phyloP scores from a whole-genome alignment of 1,284 basidiomycete genomes.

The Cutaneotrichosporon sp. region DNA sequence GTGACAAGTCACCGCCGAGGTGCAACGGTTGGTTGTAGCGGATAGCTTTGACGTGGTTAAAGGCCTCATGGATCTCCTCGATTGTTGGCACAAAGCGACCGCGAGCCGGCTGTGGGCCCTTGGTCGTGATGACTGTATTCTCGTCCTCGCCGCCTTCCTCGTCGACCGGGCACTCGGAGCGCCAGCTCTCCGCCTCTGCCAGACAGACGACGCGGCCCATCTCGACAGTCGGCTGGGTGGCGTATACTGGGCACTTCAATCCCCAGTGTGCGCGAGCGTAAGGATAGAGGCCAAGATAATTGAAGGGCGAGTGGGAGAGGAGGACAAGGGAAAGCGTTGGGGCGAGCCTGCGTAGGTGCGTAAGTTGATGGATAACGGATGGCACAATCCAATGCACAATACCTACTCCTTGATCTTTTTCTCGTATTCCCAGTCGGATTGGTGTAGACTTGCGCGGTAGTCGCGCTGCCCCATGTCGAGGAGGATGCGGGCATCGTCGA shows the following conservation, averaged over 20 bases:
- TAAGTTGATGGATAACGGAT: no score
- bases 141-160: constrained; percentile 17
- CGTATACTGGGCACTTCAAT: constrained; percentile 87
- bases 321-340: constrained; percentile 55
- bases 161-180: constrained; percentile 63
- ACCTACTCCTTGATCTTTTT: constrained; percentile 48
- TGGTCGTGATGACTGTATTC: constrained; percentile 11
- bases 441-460: constrained; percentile 32
- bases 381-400: no score
- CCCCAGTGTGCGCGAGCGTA: constrained; percentile 85
- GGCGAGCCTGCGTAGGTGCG: constrained; percentile 65
- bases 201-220: constrained; percentile 87
- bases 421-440: constrained; percentile 45
- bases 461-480: constrained; percentile 75
- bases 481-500: constrained; percentile 90
- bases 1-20: constrained; percentile 66
- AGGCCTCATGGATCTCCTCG: constrained; percentile 88
- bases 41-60: constrained; percentile 84
- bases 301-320: constrained; percentile 86
- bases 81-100: constrained; percentile 56
- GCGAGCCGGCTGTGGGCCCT: constrained; percentile 36
- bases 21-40: constrained; percentile 94
- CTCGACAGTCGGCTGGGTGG: constrained; percentile 90
- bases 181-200: constrained; percentile 73
- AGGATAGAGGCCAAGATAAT: constrained; percentile 82